Evolutionary conservation across 164 flowering plant genomes (phyloP), one percentile per base, ranked within the genome.

Genomic region (Stephania japonica): DNA sequence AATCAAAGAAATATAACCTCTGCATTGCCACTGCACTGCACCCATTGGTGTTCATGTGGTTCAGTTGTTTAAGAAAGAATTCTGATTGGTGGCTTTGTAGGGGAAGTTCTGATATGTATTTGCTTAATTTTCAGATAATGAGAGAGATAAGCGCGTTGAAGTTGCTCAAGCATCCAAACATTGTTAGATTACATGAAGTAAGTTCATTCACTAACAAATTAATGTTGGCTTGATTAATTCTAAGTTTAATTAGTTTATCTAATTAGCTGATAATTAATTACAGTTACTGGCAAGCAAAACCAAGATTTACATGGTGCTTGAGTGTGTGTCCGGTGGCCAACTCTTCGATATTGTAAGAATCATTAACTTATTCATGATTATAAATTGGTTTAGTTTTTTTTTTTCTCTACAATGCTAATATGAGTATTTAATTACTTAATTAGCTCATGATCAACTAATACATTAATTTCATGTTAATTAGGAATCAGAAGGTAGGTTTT

Each of bases 281-380:
- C 91, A 94, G 98, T 91, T 94, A 19, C 73, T 91, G 70, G 97
- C 94, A 67, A 94, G 97, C 85, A 94, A 91, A 82, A 86, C 89
- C 71, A 94, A 90, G 86, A 92, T 94, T 72, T 91, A 88, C 79
- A 94, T 94, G 95, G 90, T 92, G 71, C 87, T 94, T 11, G 95
- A 94, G 72, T 92, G 84, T 77, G 97, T 88, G 13, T 87, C 82
- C 21, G 98, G 97, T 16, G 99, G 97, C 23, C 97, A 94, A 78
- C 77, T 94, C 76, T 92, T 90, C 73, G 91, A 92, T 68, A 92
- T 94, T 78, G 99, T 94, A 79, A 87, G 11, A 5, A 18, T 65
- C 32, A 65, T 65, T 65, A 65, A 24, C 13, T 5, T 24, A 38
- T 4, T 65, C n/a, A n/a, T 32, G 2, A 7, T 27, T 47, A 32